A percentile compares a stretch with the other conserved stretches of the same genome.
Conservation (phyloP, 768 basidiomycete species). For the Pisolithus orientalis region DNA sequence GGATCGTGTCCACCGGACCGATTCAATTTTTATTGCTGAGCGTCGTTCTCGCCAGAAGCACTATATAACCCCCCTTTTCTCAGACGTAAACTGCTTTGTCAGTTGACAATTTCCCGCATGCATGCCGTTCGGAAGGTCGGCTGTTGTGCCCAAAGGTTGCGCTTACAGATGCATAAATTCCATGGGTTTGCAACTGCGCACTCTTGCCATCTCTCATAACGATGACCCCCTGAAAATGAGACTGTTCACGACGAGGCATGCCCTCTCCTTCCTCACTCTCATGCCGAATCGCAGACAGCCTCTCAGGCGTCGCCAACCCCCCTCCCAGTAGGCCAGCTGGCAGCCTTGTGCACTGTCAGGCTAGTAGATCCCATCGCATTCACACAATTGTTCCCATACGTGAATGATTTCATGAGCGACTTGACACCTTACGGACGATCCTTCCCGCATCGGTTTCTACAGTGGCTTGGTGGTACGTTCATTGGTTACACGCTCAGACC, state of each 20-base stretch:
- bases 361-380: constrained; percentile 56
- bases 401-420: constrained; percentile 56
- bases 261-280: constrained; percentile 23
- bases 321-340: constrained; percentile 34
- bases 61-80: not conserved
- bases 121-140: not conserved
- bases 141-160: not conserved
- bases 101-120: not conserved
- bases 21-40: not conserved
- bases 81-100: not conserved
- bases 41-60: not conserved
- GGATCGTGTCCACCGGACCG: too few species aligned
- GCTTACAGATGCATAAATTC: constrained; percentile 6
- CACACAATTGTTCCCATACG: constrained; percentile 58
- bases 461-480: constrained; percentile 52
- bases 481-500: not conserved
- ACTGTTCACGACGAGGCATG: constrained; percentile 23
- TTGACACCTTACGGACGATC: constrained; percentile 46
- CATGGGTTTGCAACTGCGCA: not conserved
- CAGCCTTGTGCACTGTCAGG: constrained; percentile 44
- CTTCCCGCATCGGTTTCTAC: constrained; percentile 56
- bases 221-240: constrained; percentile 19
- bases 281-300: constrained; percentile 29
- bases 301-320: not conserved
- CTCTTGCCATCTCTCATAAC: not conserved